Evolutionary conservation across 352 stramenopile species (phyloP).

Genomic region (Globisporangium heterothallicum): DNA sequence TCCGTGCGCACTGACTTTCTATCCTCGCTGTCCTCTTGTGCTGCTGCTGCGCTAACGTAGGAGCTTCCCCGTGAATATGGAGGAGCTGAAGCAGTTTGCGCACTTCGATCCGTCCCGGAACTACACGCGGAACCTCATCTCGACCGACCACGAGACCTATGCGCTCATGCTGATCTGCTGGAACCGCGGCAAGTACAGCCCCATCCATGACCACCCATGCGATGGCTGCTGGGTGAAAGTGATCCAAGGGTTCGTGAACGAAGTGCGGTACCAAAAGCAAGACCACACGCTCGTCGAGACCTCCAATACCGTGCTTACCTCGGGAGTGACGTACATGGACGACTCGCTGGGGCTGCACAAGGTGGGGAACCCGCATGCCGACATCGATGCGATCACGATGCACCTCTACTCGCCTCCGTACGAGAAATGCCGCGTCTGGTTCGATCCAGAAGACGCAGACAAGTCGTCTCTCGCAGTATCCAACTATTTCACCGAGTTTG

Average conservation of each 20-base stretch:
- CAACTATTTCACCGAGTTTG: slow-evolving; percentile 83
- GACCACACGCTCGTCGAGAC: slow-evolving; percentile 46
- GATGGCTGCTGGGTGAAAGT: slow-evolving; percentile 91
- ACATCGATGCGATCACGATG: slow-evolving; percentile 87
- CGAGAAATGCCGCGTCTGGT: slow-evolving; percentile 87
- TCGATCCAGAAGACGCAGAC: slow-evolving; percentile 52
- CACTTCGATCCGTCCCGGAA: slow-evolving; percentile 81
- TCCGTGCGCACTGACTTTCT: no score
- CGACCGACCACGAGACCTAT: slow-evolving; percentile 89
- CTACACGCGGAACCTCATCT: slow-evolving; percentile 94
- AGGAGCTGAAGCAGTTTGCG: slow-evolving; percentile 69
- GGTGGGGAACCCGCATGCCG: slow-evolving; percentile 66
- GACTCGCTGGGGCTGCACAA: slow-evolving; percentile 92
- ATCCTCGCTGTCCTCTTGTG: neutral
- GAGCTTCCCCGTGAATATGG: slow-evolving; percentile 39
- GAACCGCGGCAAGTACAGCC: slow-evolving; percentile 86
- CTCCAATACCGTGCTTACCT: slow-evolving; percentile 48
- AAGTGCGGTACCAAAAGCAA: slow-evolving; percentile 81
- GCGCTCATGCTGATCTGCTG: slow-evolving; percentile 94
- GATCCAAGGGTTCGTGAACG: slow-evolving; percentile 81
- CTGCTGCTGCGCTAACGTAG: slow-evolving; percentile 11
- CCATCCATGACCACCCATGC: slow-evolving; percentile 91
- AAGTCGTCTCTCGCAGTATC: slow-evolving; percentile 65
- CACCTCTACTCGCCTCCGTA: slow-evolving; percentile 93
- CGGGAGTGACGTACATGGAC: slow-evolving; percentile 87